Evolutionary conservation across 169 alveolate species (phyloP).

Genomic region (Eimeria zaria): DNA sequence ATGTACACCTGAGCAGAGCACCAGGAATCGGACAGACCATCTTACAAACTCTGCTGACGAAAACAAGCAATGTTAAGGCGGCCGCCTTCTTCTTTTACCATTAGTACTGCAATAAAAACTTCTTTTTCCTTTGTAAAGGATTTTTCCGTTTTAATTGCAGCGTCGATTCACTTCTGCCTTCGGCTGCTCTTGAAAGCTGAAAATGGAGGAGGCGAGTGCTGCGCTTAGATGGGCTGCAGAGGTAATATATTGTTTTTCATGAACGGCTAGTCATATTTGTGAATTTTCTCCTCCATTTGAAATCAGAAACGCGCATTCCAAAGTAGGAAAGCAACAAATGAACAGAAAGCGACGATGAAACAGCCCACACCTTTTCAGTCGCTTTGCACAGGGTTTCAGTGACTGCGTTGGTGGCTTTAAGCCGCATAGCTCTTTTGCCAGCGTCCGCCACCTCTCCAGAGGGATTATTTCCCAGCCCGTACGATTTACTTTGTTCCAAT

Average conservation of each 20-base stretch:
- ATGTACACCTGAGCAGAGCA: slow-evolving; percentile 37
- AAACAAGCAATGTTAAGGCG: background rate
- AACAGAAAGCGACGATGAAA: background rate
- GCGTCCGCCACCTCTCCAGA: background rate
- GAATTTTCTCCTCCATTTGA: background rate
- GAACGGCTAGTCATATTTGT: background rate
- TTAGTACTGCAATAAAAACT: background rate
- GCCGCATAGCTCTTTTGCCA: background rate
- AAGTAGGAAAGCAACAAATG: background rate
- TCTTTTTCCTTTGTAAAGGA: background rate
- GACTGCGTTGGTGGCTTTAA: slow-evolving; percentile 35
- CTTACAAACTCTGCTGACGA: background rate
- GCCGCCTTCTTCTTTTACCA: background rate
- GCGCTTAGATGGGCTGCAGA: slow-evolving; percentile 18
- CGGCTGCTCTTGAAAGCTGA: slow-evolving; percentile 13
- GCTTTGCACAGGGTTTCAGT: slow-evolving; percentile 54
- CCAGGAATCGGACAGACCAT: background rate
- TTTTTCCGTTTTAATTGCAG: background rate
- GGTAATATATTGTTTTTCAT: background rate
- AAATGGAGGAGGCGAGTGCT: background rate
- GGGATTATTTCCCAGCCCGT: background rate
- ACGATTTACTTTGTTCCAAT: background rate
- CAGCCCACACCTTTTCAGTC: background rate
- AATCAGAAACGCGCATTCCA: slow-evolving; percentile 40
- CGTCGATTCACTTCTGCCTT: background rate